Conservation (phyloP, 495 filamentous ascomycete genomes). For the Corynascus novoguineensis region DNA sequence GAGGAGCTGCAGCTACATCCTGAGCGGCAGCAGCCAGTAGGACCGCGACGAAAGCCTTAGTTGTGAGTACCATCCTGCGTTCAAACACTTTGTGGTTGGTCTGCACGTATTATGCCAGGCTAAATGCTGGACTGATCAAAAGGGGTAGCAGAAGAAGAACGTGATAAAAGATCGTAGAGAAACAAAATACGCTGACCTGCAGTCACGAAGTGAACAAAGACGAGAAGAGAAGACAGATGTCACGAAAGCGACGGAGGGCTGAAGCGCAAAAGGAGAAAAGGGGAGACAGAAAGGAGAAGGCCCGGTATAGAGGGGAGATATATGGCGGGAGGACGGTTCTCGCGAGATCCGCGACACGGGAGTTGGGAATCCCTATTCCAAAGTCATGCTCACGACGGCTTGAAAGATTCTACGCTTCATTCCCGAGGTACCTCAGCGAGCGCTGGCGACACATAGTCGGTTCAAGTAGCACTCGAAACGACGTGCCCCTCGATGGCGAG, state of each 20-base stretch:
- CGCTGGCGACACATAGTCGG: background rate
- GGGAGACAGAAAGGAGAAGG: background rate
- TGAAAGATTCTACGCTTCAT: too few relatives aligned
- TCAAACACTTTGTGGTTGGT: slow-evolving; percentile 3
- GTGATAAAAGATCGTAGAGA: slow-evolving; percentile 20
- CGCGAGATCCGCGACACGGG: slow-evolving; percentile 19
- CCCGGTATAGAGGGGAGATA: slow-evolving; percentile 11
- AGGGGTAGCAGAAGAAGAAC: background rate
- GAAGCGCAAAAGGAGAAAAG: slow-evolving; percentile 8
- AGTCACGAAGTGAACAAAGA: slow-evolving; percentile 30
- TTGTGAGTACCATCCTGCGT: slow-evolving; percentile 28
- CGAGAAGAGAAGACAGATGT: slow-evolving; percentile 4
- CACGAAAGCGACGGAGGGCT: background rate
- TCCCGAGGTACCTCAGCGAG: background rate
- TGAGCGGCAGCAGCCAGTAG: slow-evolving; percentile 25
- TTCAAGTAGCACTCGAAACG: slow-evolving; percentile 1
- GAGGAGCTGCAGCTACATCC: slow-evolving; percentile 18
- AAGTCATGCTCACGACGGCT: background rate
- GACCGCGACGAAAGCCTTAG: slow-evolving; percentile 19
- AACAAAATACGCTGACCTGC: slow-evolving; percentile 28
- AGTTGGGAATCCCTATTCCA: slow-evolving; percentile 9
- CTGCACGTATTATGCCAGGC: slow-evolving; percentile 12
- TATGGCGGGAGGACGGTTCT: slow-evolving; percentile 11
- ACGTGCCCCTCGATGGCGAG: slow-evolving; percentile 14
- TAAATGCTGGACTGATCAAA: slow-evolving; percentile 15